Evolutionary conservation across 1,284 basidiomycete species (phyloP), one percentile per base, ranked within the genome.

Genomic region (Ustilago curta): DNA sequence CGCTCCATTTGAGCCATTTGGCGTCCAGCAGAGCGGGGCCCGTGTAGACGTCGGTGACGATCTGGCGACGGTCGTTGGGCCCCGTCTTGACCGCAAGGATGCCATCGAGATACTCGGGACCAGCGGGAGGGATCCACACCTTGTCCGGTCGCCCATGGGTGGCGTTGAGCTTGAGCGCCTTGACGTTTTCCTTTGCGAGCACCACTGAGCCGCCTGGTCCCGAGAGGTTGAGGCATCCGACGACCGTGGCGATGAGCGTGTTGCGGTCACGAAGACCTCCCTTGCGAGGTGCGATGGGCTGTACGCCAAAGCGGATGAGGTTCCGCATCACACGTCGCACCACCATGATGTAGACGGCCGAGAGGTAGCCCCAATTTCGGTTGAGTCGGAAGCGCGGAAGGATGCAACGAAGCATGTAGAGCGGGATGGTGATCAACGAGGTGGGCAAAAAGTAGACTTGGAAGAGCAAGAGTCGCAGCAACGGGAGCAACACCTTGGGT

Each of bases 11-110:
- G 61, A 82, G 76, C 77, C 77, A 83, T 27, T 69, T 62, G 11
- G 82, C 72, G 11, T 83, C 81, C 16, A 84, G 69, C 35, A 84
- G 58, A 0, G 82, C 69, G 4, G 81, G 78, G 4, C 82, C 82
- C 6, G 68, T 65, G 59, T 84, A 84, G 23, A 32, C 60, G 6
- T 74, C 61, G 1, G 71, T 74, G 12, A 53, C 59, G 42, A 74
- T 66, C 40, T 47, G 18, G 21, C 71, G 71, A 31, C 62, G 61
- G 60, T 74, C 71, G 54, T 59, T 60, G 65, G 70, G 44, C 18
- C 53, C 42, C n/a, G 72, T 59, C 42, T 77, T 74, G 69, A 84
- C 67, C 8, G 73, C 63, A 8, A 84, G 71, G 53, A 84, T 76
- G 52, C 81, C 82, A 18, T 72, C 67, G 21, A 82, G 65, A 11